A percentile compares a stretch with the other conserved stretches of the same genome.
phyloP scores from a whole-genome alignment of 1,139 yeast species.

The Hanseniaspora gamundiae region DNA sequence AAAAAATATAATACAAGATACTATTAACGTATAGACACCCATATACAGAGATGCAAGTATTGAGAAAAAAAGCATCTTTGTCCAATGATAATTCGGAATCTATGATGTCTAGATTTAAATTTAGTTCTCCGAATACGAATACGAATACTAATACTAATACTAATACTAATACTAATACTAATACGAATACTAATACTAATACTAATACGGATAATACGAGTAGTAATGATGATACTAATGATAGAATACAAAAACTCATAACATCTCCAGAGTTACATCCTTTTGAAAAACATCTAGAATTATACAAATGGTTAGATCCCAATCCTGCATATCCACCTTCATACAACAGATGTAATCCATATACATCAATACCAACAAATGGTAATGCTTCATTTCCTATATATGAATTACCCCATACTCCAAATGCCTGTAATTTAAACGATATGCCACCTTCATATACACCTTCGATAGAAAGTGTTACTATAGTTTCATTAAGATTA shows the following conservation, averaged over 20 bases:
- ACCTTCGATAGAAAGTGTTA: slow-evolving; percentile 47
- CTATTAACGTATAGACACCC: too few relatives aligned
- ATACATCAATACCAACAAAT: background rate
- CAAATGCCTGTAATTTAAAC: slow-evolving; percentile 11
- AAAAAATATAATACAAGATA: background rate
- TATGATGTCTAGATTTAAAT: too few relatives aligned
- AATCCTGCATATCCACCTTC: slow-evolving; percentile 39
- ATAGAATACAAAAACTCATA: background rate
- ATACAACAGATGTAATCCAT: slow-evolving; percentile 30
- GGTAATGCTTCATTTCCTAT: slow-evolving; percentile 33
- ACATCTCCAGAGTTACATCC: slow-evolving; percentile 4
- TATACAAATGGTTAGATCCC: slow-evolving; percentile 37
- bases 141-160: background rate
- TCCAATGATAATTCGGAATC: too few relatives aligned
- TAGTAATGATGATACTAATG: background rate
- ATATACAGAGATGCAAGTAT: background rate
- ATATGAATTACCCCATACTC: slow-evolving; percentile 21
- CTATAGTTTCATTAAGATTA: slow-evolving; percentile 40
- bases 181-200: slow-evolving; percentile 1
- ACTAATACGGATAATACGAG: background rate
- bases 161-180: background rate
- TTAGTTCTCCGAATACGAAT: too few relatives aligned
- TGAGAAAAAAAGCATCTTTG: background rate
- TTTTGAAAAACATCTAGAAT: slow-evolving; percentile 14
- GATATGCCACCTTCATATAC: slow-evolving; percentile 39